Conservation (phyloP, 352 stramenopile genomes). For the Pythium dissimile region DNA sequence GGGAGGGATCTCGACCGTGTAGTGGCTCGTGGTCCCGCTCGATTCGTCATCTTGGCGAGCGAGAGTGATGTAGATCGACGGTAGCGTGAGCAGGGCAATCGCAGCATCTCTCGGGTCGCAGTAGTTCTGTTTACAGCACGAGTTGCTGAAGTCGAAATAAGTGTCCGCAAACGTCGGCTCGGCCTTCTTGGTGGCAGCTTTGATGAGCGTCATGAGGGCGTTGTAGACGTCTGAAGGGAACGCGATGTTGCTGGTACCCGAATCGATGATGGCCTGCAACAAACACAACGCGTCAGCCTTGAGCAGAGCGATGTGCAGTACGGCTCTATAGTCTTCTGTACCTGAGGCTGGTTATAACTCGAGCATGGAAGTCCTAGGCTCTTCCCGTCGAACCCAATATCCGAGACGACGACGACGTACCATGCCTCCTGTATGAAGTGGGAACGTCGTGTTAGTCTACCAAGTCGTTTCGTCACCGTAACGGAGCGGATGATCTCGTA, state of each 20-base stretch:
- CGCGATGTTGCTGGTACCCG: slow-evolving; percentile 77
- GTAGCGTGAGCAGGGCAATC: slow-evolving; percentile 53
- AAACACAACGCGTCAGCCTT: no score
- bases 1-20: slow-evolving; percentile 76
- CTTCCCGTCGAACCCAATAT: slow-evolving; percentile 60
- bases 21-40: slow-evolving; percentile 48
- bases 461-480: no score
- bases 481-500: slow-evolving; percentile 14
- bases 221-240: slow-evolving; percentile 78
- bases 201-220: slow-evolving; percentile 65
- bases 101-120: slow-evolving; percentile 57
- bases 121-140: slow-evolving; percentile 66
- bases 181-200: slow-evolving; percentile 43
- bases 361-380: slow-evolving; percentile 60
- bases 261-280: slow-evolving; percentile 70
- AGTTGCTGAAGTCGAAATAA: slow-evolving; percentile 69
- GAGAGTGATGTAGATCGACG: slow-evolving; percentile 77
- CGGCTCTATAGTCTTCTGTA: no score
- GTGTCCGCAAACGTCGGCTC: slow-evolving; percentile 61
- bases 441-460: no score
- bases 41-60: slow-evolving; percentile 48
- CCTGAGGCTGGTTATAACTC: slow-evolving; percentile 66
- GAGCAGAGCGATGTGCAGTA: no score
- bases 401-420: slow-evolving; percentile 76
- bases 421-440: slow-evolving; percentile 73